Conservation (phyloP, 306 rosid species). For the Benincasa hispida region DNA sequence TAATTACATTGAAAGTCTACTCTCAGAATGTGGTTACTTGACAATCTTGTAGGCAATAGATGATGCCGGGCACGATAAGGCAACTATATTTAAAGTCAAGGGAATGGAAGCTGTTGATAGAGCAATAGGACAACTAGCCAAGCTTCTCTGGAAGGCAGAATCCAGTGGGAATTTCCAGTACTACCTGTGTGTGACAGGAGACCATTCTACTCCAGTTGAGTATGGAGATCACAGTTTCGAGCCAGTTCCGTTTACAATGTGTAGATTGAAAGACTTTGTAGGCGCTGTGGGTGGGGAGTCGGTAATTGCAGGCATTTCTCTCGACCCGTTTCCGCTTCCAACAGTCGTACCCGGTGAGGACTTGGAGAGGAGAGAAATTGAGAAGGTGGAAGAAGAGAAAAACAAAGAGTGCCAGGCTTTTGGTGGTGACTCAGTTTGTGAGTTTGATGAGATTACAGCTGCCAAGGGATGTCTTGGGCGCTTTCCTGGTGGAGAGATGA, state of each 20-base stretch:
- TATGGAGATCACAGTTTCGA: conserved; percentile 99
- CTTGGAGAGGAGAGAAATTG: conserved; percentile 8
- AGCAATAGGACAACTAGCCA: conserved; percentile 73
- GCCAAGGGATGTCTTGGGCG: conserved; percentile 91
- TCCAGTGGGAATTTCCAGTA: conserved; percentile 48
- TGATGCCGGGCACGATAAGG: conserved; percentile 95
- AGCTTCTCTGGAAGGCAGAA: conserved; percentile 85
- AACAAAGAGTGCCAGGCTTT: conserved; percentile 23
- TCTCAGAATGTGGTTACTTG: background rate
- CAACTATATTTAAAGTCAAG: conserved; percentile 65
- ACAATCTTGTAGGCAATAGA: conserved; percentile 72
- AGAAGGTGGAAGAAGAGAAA: conserved; percentile 21
- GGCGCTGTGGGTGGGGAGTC: conserved; percentile 51
- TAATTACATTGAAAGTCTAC: background rate
- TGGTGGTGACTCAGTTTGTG: conserved; percentile 59
- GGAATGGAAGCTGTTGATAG: conserved; percentile 81
- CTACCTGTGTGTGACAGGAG: conserved; percentile 72
- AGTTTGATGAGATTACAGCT: conserved; percentile 58
- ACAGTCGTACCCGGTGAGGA: conserved; percentile 39
- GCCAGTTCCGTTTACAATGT: conserved; percentile 72
- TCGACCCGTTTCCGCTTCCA: conserved; percentile 79
- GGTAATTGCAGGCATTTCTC: conserved; percentile 25
- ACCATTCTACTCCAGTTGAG: conserved; percentile 94
- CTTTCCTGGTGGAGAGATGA: conserved; percentile 90
- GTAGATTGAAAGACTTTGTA: conserved; percentile 63